Base-by-base conservation (phyloP, 148 eudicot genomes). In the Rhododendron ferrugineum region DNA sequence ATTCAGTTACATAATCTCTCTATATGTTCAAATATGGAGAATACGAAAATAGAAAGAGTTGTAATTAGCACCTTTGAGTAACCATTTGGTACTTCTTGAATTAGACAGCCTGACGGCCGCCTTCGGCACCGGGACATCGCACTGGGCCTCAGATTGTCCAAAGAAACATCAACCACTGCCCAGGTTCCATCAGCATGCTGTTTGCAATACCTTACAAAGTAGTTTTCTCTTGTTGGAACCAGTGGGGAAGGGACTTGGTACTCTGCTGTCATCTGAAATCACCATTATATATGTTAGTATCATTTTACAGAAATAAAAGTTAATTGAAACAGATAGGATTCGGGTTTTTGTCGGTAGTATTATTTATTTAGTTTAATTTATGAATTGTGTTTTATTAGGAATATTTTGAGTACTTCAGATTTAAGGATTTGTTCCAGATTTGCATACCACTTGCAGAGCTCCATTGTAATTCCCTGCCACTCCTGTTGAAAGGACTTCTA, bases 391-490 rank as follows among this genome's bases (percentile, higher is more conserved):
- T 80, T 56, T 80, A 20, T 56, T 80, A 20, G 42, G 6, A 49
- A 79, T 11, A 28, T 49, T 73, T 6, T 13, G 44, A 73, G 42
- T 46, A n/a, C n/a, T n/a, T 28, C n/a, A 70, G 36, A 70, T 30
- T 11, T 0, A 36, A 74, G 78, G 26, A 18, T 37, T 9, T 56
- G 1, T 22, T 30, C 8, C 40, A 32, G 13, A 30, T 70, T 1
- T 58, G 46, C 42, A 79, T 92, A 94, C 98, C 98, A 96, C 96
- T 96, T 96, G 98, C 23, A 96, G 87, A 79, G 98, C 98, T 62
- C 98, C 98, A 85, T 96, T 93, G 86, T 92, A 94, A 84, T 94
- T 96, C 47, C 98, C 98, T 36, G 98, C 98, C 52, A 96, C 98
- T 74, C 98, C 98, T 44, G 98, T 94, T 72, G 98, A 96, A 14